phyloP scores from a whole-genome alignment of 2,329 filamentous ascomycete species.

The Didymella lethalis region DNA sequence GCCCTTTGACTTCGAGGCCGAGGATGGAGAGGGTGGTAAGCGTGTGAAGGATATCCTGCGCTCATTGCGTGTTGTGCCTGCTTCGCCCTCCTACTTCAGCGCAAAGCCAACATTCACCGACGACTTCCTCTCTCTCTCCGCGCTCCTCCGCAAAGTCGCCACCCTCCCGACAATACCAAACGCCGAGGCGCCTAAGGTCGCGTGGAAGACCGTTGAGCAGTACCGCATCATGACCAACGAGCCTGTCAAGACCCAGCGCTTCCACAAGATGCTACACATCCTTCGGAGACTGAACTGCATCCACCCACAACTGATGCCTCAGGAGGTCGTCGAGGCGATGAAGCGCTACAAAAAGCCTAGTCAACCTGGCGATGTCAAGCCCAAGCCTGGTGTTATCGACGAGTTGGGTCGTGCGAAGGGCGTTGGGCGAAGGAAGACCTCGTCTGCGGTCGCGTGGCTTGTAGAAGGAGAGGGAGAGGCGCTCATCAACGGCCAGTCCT shows the following conservation, averaged over 20 bases:
- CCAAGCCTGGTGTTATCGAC: constrained; percentile 73
- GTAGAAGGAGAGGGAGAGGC: constrained; percentile 94
- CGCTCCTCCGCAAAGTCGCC: constrained; percentile 74
- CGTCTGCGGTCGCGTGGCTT: constrained; percentile 82
- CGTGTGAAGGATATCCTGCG: constrained; percentile 35
- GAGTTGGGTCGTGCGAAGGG: constrained; percentile 79
- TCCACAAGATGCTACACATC: constrained; percentile 76
- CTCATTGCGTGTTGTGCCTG: constrained; percentile 75
- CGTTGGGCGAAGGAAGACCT: constrained; percentile 86
- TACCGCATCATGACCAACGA: constrained; percentile 67
- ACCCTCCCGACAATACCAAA: constrained; percentile 73
- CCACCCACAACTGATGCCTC: constrained; percentile 76
- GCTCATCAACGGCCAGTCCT: constrained; percentile 85
- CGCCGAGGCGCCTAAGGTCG: constrained; percentile 73
- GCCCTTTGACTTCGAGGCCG: constrained; percentile 52
- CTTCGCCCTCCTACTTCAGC: constrained; percentile 94
- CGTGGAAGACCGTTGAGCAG: constrained; percentile 81
- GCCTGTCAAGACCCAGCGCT: constrained; percentile 70
- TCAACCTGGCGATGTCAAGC: constrained; percentile 71
- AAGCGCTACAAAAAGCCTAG: constrained; percentile 76
- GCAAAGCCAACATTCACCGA: constrained; percentile 87
- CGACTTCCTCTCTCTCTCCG: constrained; percentile 75
- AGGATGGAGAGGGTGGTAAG: constrained; percentile 17
- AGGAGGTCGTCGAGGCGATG: constrained; percentile 71
- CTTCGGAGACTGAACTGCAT: constrained; percentile 86